These are phyloP conservation scores for Phyllosticta citriasiana DNA, from an alignment of 2,329 filamentous ascomycete species.

Conservation along the genomic window DNA sequence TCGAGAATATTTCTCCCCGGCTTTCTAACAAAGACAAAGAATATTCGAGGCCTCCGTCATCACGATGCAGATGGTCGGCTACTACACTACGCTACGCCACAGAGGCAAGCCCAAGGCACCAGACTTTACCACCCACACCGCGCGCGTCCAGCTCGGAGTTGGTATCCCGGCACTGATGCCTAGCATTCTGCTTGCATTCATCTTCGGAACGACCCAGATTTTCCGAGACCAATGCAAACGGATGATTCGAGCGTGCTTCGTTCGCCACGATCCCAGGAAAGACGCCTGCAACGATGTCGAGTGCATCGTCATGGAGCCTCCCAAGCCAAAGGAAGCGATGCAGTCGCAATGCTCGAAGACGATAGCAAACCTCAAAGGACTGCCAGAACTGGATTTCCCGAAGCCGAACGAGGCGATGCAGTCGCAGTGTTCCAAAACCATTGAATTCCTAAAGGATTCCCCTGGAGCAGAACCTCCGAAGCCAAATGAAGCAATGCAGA, in stretches of 20 bases:
- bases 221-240: slow-evolving; percentile 1
- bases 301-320: background rate
- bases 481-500: background rate
- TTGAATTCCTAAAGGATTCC: background rate
- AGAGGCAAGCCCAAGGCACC: background rate
- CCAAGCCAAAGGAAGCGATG: background rate
- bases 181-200: slow-evolving; percentile 1
- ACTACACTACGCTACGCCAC: background rate
- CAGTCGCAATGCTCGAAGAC: background rate
- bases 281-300: background rate
- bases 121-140: slow-evolving; percentile 3
- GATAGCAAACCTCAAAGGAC: background rate
- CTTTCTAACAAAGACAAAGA: background rate
- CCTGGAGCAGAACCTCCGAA: background rate
- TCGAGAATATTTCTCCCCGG: too few relatives aligned
- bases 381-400: background rate
- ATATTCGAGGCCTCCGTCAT: slow-evolving; percentile 7
- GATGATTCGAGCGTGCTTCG: background rate
- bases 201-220: slow-evolving; percentile 5
- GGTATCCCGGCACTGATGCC: slow-evolving; percentile 1
- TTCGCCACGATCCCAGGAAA: background rate
- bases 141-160: background rate
- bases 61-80: slow-evolving; percentile 4
- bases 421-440: background rate
- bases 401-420: background rate